Base-by-base conservation (phyloP, 1,284 basidiomycete species). In the Rhizopogon parksii region DNA sequence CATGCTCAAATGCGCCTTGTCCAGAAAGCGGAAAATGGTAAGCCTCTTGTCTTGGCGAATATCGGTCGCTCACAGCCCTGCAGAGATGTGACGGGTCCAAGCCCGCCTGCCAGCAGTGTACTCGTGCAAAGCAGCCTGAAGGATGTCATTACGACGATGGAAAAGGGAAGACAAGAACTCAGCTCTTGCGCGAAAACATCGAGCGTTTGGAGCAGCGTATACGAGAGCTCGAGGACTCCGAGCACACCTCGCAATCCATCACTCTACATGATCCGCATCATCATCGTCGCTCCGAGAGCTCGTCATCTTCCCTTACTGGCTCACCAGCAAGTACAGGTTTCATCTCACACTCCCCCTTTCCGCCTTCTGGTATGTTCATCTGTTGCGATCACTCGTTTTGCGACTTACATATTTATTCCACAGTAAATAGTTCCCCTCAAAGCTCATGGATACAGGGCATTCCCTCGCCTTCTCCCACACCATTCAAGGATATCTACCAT, bases 21-120 rank as follows among this genome's bases (percentile, higher is more conserved):
- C 51, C 59, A 85, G 85, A 67, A 85, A 88, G 69, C 78, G 86
- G 56, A 88, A 88, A 69, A 87, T 89, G 84, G 85, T 86, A 57
- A 54, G 67, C 58, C 47, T 37, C 32, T n/a, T 35, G n/a, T 51
- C 24, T 39, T 32, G 36, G 32, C 46, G 50, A 51, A 52, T 36
- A 34, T 57, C 42, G 57, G 51, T 47, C 50, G 56, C 47, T 51
- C 55, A 51, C 53, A 43, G 42, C 48, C 53, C 40, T 54, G 17
- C 53, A 82, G 79, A 71, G 78, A 65, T 82, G 80, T 59, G 80
- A 82, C 57, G 80, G 80, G 51, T 59, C 57, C 52, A 80, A 79
- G 60, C 80, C 80, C 19, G 70, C 79, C 14, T 82, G 80, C 52
- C 79, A 81, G 54, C 80, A 82, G 59, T 82, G 80, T 57, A 65